Conservation (phyloP, 2,329 filamentous ascomycete genomes). For the Teratosphaeria epicoccoides region DNA sequence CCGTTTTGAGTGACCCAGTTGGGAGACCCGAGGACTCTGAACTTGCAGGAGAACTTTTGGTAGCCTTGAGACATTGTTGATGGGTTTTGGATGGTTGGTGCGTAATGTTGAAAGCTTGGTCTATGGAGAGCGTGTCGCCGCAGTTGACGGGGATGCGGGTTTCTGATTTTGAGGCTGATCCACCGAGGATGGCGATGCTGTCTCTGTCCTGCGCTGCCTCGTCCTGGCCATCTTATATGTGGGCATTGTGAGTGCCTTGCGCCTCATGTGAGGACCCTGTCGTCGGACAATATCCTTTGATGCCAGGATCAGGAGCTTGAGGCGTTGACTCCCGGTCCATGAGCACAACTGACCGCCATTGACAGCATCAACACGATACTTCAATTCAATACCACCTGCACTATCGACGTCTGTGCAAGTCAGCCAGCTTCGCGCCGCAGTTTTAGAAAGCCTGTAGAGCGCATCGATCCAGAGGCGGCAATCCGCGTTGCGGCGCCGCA, state of each 20-base stretch:
- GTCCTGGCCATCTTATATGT: background rate
- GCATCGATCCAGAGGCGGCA: too few species aligned
- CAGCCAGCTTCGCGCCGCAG: too few species aligned
- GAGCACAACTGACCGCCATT: too few species aligned
- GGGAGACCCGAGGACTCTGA: slow-evolving; percentile 6
- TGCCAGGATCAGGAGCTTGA: background rate
- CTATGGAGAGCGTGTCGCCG: too few species aligned
- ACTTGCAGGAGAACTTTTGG: slow-evolving; percentile 10
- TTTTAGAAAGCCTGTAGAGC: too few species aligned
- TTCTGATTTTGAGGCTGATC: too few species aligned
- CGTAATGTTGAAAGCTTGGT: background rate
- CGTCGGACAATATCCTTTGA: background rate
- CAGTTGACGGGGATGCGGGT: too few species aligned
- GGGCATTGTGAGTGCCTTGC: background rate
- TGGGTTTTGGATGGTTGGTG: background rate
- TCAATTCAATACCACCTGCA: too few species aligned
- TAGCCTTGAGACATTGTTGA: slow-evolving; percentile 6
- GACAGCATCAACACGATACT: too few species aligned
- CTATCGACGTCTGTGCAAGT: too few species aligned
- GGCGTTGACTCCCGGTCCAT: background rate
- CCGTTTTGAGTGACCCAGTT: slow-evolving; percentile 12
- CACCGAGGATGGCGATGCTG: too few species aligned
- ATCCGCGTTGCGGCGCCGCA: too few species aligned
- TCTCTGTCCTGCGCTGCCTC: background rate
- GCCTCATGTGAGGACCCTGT: background rate